Percentiles rank a stretch among this genome's conserved stretches.
Conservation (phyloP, 208 protist species). For the Zelonia costaricensis region DNA sequence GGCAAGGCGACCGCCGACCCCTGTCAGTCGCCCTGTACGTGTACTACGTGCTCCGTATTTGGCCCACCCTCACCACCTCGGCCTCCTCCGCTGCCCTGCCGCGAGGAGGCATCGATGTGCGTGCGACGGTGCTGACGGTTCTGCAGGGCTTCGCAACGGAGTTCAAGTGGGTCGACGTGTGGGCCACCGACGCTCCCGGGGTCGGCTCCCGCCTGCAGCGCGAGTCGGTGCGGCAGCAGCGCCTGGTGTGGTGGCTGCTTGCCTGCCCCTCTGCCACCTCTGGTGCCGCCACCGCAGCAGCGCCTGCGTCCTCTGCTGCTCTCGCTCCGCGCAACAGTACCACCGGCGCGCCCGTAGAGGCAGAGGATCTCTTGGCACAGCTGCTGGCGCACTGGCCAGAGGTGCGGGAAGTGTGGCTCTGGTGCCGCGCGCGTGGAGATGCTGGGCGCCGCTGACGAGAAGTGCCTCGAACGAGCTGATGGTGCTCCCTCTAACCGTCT, state of each 20-base stretch:
- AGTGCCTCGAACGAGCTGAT: too few relatives aligned
- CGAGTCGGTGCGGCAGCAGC: conserved; percentile 2
- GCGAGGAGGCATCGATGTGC: too few relatives aligned
- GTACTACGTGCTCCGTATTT: not conserved
- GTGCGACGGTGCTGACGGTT: not conserved
- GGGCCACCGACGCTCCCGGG: not conserved
- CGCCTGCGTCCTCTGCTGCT: too few relatives aligned
- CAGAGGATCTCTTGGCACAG: not conserved
- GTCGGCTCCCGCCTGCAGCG: not conserved
- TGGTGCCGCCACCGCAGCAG: too few relatives aligned
- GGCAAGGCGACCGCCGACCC: not conserved
- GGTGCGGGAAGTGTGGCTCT: not conserved
- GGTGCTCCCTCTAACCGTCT: too few relatives aligned
- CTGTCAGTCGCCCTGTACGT: conserved; percentile 7
- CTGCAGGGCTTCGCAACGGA: conserved; percentile 1
- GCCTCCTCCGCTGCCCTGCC: not conserved
- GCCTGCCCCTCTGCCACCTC: not conserved
- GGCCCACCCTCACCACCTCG: not conserved
- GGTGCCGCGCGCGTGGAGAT: not conserved
- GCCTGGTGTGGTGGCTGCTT: conserved; percentile 6
- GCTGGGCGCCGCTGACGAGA: too few relatives aligned
- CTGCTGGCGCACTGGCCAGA: not conserved
- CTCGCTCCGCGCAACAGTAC: too few relatives aligned
- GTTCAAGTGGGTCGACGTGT: conserved; percentile 4
- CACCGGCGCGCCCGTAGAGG: too few relatives aligned